Evolutionary conservation across 768 basidiomycete genomes (phyloP), one percentile per base, ranked within the genome.

Genomic region (Candolleomyces efflorescens): DNA sequence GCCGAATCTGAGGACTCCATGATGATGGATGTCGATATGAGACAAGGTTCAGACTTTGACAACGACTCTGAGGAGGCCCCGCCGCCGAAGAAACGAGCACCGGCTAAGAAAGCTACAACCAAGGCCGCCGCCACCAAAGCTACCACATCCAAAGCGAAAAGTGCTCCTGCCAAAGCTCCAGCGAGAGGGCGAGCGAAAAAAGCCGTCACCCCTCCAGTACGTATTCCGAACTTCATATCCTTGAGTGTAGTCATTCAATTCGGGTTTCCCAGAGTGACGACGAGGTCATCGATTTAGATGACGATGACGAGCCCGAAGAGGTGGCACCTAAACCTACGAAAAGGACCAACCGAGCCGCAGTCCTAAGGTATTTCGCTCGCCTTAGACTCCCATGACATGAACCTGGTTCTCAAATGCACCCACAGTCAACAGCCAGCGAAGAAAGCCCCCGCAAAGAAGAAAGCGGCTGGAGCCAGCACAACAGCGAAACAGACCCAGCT

Each of bases 1-100:
- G 78, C 78, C 22, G 79, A 79, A 2, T 86, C 81, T 2, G 87
- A 86, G 36, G 91, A 92, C 66, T 91, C 88, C 3, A 90, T 90
- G 88, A 73, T 79, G 74, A 86, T 89, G 82, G 88, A 93, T 49
- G 69, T 90, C 47, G 88, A 89, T 60, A 69, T 59, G 15, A 59
- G 66, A 46, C 73, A 64, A 10, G 78, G 69, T 9, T 79, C 68
- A 2, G 81, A 75, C 17, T 87, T 81, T 32, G 86, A 83, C 59
- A 79, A 80, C 47, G 77, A 83, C 24, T 78, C 73, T 2, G 82
- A 84, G 37, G 79, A 73, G 15, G 70, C 68, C 26, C 69, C 78
- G 9, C 76, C 78, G 2, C 68, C 70, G 83, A 75, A 71, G 83
- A 74, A 71, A 75, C 67, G 50, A 67, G 66, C 44, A 3, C 49